These are phyloP conservation scores for Hanseniaspora lindneri DNA, from an alignment of 805 yeast species.

Conservation along the genomic window DNA sequence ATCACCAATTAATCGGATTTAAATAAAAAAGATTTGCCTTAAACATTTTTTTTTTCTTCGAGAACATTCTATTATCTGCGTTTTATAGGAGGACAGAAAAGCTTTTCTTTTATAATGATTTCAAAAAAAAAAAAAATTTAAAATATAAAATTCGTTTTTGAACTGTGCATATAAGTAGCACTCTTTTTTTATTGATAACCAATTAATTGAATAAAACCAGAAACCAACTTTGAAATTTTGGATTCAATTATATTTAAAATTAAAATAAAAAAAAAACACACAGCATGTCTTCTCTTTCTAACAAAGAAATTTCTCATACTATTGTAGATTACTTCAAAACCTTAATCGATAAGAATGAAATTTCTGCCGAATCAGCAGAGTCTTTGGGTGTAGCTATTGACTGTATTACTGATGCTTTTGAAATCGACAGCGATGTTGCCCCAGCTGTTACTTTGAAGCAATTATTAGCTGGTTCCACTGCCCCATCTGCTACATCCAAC, in stretches of 20 bases:
- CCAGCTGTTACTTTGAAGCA: conserved; percentile 28
- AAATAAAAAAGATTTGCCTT: too few species aligned
- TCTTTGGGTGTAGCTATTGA: conserved; percentile 89
- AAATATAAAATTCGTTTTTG: too few species aligned
- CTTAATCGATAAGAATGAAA: conserved; percentile 47
- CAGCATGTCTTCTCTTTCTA: conserved; percentile 25
- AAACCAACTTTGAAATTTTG: not conserved
- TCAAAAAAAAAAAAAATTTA: too few species aligned
- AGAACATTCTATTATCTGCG: too few species aligned
- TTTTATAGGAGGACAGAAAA: too few species aligned
- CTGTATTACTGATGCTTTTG: conserved; percentile 80
- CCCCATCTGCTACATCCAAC: conserved; percentile 22
- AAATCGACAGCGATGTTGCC: conserved; percentile 44
- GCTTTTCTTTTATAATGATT: too few species aligned
- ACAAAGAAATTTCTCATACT: conserved; percentile 57
- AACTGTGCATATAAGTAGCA: too few species aligned
- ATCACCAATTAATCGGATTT: too few species aligned
- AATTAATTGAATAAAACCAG: too few species aligned
- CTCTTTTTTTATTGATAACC: too few species aligned
- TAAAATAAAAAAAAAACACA: not conserved
- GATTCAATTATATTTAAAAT: not conserved
- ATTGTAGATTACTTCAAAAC: conserved; percentile 60
- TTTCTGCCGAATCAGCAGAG: conserved; percentile 70
- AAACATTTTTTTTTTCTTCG: too few species aligned
- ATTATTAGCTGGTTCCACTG: conserved; percentile 32